Evolutionary conservation across 176 grass and related monocot genomes (phyloP), one percentile per base, ranked within the genome.

Genomic region (Themeda triandra): DNA sequence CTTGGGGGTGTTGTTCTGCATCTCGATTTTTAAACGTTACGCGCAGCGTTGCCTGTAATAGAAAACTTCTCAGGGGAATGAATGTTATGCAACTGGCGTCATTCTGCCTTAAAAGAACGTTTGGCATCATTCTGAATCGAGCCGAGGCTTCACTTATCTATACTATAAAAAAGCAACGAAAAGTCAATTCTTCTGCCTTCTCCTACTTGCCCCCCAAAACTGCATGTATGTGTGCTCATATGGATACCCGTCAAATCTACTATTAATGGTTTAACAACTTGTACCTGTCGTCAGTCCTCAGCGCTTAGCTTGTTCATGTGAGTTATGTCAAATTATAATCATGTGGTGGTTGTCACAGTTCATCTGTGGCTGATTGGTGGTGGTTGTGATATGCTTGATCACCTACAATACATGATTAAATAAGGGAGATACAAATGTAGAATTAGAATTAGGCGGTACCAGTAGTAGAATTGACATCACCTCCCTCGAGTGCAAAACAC

Each of bases 351-450:
- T 83, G 75, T 60, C 46, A 32, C 56, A 46, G 15, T 66, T 29
- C 5, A 21, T 78, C 4, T 13, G 37, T 73, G 13, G 6, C 13
- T 63, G 8, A 49, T 35, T 69, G n/a, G 11, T 62, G 80, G 68
- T 80, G 68, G 80, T 84, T 75, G 75, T 69, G 68, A 69, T 67
- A 75, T 79, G 78, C 30, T 83, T 63, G 29, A 71, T 79, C 75
- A 87, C 60, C 68, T 63, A 37, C 3, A 79, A 62, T 83, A 39
- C 67, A 83, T 75, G 54, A 82, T 90, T 90, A 18, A 72, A 35
- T 82, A 18, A 72, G 28, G 76, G 18, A 63, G 59, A 27, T 42
- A 45, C 69, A 7, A 73, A 18, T 6, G 1, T 41, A 27, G 36
- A 25, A 14, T 45, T 9, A 45, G 40, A 2, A 25, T 44, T 8